Base-by-base conservation (phyloP, 2,329 filamentous ascomycete species). In the Ceratocystis lukuohia region DNA sequence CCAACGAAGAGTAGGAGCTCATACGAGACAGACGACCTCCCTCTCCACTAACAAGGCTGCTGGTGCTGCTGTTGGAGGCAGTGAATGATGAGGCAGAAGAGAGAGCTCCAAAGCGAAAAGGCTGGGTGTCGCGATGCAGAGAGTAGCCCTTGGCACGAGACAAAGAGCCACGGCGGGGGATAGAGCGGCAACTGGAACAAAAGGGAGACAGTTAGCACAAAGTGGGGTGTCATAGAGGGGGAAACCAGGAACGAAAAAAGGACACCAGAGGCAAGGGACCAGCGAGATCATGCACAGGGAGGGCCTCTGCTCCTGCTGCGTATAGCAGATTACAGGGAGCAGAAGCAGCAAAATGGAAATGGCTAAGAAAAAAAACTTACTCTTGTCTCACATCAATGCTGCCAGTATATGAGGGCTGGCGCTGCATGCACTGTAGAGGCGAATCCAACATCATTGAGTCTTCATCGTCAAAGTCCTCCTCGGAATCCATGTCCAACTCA, bases 1-100 rank as follows among this genome's bases (percentile, higher is more conserved):
- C 64, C 46, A 68, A 20, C n/a, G 61, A 65, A 3, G 66, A 68
- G 59, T 82, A 80, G 1, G 86, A 83, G 69, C 66, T 72, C 67
- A 69, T 70, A 63, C 69, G 69, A 33, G 68, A 67, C 30, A 74
- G 70, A 6, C 73, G 72, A 33, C 70, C 72, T 56, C 78, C 76
- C 25, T 63, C 61, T 12, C 57, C 59, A 25, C 64, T 53, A 44
- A 56, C 61, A 22, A 68, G 48, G 22, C 64, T 65, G 59, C 63
- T 65, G n/a, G 66, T 68, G 61, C 66, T 68, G 46, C 59, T 65
- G 61, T 68, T 65, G 30, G 50, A 44, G 12, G 50, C 46, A 28
- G 64, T 25, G 44, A 68, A 56, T 2, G 66, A 68, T n/a, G 64
- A 68, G 17, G 53, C 57, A 33, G 64, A 68, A 7, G 64, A 65